These are phyloP conservation scores for Fagus sylvatica DNA, from an alignment of 306 rosid genomes.

Conservation along the genomic window DNA sequence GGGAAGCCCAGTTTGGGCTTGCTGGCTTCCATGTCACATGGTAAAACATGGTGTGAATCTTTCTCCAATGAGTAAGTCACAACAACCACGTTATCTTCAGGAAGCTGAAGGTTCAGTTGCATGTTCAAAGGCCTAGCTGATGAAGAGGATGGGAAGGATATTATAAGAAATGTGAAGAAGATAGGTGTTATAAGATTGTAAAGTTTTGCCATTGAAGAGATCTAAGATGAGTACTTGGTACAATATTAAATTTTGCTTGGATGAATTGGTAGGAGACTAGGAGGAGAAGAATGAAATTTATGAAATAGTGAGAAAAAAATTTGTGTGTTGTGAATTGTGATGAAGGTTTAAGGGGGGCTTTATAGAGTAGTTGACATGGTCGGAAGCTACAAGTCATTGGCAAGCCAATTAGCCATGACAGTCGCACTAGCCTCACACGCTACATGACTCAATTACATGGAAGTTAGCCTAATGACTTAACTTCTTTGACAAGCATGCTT, in stretches of 20 bases:
- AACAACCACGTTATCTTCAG: neutral
- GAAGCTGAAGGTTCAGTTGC: slow-evolving; percentile 28
- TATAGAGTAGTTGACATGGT: too few species aligned
- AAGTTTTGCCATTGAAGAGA: slow-evolving; percentile 25
- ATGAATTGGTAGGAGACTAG: too few species aligned
- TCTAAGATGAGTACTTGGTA: neutral
- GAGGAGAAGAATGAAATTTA: too few species aligned
- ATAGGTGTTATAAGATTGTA: neutral
- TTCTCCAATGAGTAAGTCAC: neutral
- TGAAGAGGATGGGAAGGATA: slow-evolving; percentile 7
- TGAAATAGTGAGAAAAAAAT: neutral
- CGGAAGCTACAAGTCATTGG: too few species aligned
- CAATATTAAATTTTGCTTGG: too few species aligned
- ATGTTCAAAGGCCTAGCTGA: slow-evolving; percentile 36
- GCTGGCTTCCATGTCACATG: slow-evolving; percentile 15
- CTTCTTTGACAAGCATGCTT: slow-evolving; percentile 10
- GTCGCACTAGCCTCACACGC: too few species aligned
- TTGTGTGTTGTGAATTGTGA: neutral
- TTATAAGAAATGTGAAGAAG: slow-evolving; percentile 7
- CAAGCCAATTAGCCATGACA: too few species aligned
- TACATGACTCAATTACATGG: too few species aligned
- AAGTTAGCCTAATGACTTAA: too few species aligned
- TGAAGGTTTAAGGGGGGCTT: too few species aligned
- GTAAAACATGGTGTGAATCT: neutral
- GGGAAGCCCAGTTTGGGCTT: neutral